A percentile compares a stretch with the other conserved stretches of the same genome.
phyloP scores from a whole-genome alignment of 2,329 filamentous ascomycete species.

The Pseudocercospora fuligena region DNA sequence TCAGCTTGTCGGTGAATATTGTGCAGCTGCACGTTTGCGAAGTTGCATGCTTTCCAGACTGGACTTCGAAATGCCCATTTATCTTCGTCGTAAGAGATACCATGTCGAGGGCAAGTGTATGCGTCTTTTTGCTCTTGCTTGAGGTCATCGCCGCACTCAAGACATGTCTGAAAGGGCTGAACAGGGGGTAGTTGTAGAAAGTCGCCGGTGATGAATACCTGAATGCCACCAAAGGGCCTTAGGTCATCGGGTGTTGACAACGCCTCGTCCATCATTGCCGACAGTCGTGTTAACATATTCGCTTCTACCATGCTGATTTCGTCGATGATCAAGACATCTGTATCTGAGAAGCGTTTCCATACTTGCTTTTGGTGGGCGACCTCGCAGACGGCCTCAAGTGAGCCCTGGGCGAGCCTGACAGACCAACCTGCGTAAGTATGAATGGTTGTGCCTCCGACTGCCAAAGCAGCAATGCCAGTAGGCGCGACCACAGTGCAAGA shows the following conservation, averaged over 20 bases:
- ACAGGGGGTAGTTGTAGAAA: slow-evolving; percentile 67
- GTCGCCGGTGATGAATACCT: slow-evolving; percentile 54
- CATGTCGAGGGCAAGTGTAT: slow-evolving; percentile 38
- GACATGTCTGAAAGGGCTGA: slow-evolving; percentile 59
- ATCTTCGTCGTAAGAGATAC: not conserved
- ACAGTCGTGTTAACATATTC: slow-evolving; percentile 57
- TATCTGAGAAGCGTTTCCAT: slow-evolving; percentile 33
- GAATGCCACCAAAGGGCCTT: slow-evolving; percentile 29
- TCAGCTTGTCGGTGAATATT: slow-evolving; percentile 64
- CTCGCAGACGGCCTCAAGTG: slow-evolving; percentile 37
- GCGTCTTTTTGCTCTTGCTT: slow-evolving; percentile 15
- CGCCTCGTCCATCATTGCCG: slow-evolving; percentile 53
- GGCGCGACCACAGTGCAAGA: slow-evolving; percentile 61
- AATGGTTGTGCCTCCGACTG: slow-evolving; percentile 61
- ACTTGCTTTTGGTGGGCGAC: slow-evolving; percentile 46
- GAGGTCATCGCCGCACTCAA: slow-evolving; percentile 49
- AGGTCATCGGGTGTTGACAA: slow-evolving; percentile 21
- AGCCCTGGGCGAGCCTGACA: slow-evolving; percentile 50
- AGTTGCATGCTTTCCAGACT: slow-evolving; percentile 60
- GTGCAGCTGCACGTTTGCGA: slow-evolving; percentile 58
- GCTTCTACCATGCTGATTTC: slow-evolving; percentile 70
- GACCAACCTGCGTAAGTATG: slow-evolving; percentile 64
- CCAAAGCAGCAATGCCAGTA: slow-evolving; percentile 63
- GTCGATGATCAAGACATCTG: slow-evolving; percentile 66
- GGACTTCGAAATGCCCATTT: slow-evolving; percentile 61